Evolutionary conservation across 768 basidiomycete species (phyloP).

Genomic region (Tulasnella sp.): DNA sequence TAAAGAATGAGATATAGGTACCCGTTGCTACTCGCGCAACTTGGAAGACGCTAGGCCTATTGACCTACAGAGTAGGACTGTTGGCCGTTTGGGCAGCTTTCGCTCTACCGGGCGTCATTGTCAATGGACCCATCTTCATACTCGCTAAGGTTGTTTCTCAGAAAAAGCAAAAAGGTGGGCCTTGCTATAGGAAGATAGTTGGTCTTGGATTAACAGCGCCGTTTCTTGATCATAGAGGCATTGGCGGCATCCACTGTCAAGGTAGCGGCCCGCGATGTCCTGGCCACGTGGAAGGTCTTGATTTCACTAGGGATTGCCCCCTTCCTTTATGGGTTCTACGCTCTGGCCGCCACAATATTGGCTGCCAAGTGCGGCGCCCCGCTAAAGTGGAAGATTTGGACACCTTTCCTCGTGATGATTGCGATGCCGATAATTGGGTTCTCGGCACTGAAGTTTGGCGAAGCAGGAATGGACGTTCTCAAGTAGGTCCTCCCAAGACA

Average conservation of each 20-base stretch:
- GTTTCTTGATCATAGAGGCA: slow-evolving; percentile 49
- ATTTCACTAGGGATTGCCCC: slow-evolving; percentile 88
- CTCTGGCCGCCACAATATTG: slow-evolving; percentile 58
- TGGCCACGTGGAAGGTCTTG: slow-evolving; percentile 95
- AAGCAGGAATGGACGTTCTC: slow-evolving; percentile 92
- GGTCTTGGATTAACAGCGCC: neutral
- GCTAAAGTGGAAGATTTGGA: slow-evolving; percentile 49
- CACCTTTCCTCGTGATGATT: slow-evolving; percentile 63
- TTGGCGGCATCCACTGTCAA: slow-evolving; percentile 92
- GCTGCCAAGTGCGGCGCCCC: slow-evolving; percentile 55
- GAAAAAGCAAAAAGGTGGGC: slow-evolving; percentile 72
- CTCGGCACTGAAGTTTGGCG: slow-evolving; percentile 91
- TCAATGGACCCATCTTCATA: slow-evolving; percentile 90
- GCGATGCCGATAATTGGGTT: slow-evolving; percentile 79
- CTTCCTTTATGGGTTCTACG: slow-evolving; percentile 71
- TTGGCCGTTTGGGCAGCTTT: slow-evolving; percentile 69
- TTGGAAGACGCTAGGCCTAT: slow-evolving; percentile 75
- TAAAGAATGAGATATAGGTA: slow-evolving; percentile 57
- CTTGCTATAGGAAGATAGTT: neutral
- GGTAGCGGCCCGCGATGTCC: slow-evolving; percentile 89
- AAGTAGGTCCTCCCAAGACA: slow-evolving; percentile 45
- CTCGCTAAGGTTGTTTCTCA: slow-evolving; percentile 77
- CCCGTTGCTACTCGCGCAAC: slow-evolving; percentile 73
- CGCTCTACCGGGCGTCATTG: slow-evolving; percentile 77
- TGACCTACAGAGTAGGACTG: slow-evolving; percentile 69